phyloP scores from a whole-genome alignment of 1,284 basidiomycete species.

The Irpex sp. region DNA sequence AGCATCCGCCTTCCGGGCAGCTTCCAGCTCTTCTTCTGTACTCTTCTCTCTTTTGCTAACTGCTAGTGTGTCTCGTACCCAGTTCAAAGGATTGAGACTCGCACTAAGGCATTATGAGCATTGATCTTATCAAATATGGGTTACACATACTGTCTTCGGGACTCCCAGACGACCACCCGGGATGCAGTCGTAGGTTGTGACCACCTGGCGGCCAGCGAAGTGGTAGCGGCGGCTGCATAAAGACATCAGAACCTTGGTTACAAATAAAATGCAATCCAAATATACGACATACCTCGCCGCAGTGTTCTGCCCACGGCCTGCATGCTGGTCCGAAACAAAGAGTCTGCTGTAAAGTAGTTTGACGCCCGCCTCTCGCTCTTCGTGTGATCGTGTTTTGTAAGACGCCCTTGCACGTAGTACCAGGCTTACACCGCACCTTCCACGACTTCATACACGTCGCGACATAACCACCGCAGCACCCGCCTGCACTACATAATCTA shows the following conservation, averaged over 20 bases:
- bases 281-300: slow-evolving; percentile 19
- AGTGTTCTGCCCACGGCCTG: slow-evolving; percentile 26
- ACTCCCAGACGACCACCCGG: slow-evolving; percentile 27
- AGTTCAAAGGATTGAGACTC: slow-evolving; percentile 46
- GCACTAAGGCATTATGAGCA: slow-evolving; percentile 19
- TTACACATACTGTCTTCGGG: slow-evolving; percentile 36
- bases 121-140: not conserved
- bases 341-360: slow-evolving; percentile 6
- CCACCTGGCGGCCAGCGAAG: slow-evolving; percentile 10
- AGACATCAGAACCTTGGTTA: not conserved
- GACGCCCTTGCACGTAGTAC: slow-evolving; percentile 1
- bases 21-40: slow-evolving; percentile 42
- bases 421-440: not conserved
- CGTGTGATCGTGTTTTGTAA: slow-evolving; percentile 2
- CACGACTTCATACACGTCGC: slow-evolving; percentile 5
- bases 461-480: not conserved
- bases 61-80: slow-evolving; percentile 56
- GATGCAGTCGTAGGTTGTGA: slow-evolving; percentile 23
- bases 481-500: not conserved
- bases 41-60: slow-evolving; percentile 43
- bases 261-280: not conserved
- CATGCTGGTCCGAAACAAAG: slow-evolving; percentile 21
- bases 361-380: not conserved
- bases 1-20: slow-evolving; percentile 46
- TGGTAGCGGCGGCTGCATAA: slow-evolving; percentile 1